Evolutionary conservation across 2,329 filamentous ascomycete species (phyloP), one percentile per base, ranked within the genome.

Genomic region (Trichoderma polysporum): DNA sequence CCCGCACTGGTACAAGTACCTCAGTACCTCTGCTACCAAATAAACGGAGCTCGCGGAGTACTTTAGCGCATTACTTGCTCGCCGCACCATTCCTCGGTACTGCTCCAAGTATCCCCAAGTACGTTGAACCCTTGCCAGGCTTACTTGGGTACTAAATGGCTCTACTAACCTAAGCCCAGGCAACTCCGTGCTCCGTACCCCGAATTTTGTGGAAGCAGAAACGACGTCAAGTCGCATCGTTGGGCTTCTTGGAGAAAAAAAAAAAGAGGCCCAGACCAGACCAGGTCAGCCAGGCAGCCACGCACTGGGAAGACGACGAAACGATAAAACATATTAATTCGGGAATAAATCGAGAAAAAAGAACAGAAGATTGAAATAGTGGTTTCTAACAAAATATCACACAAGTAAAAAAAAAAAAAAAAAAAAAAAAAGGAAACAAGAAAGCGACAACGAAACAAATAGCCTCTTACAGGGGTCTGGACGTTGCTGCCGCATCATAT

Each of bases 151-250:
- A 56, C 52, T 37, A 47, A 22, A 45, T n/a, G n/a, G n/a, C n/a
- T n/a, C n/a, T n/a, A n/a, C n/a, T n/a, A n/a, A n/a, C n/a, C n/a
- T n/a, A n/a, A n/a, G n/a, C n/a, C n/a, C n/a, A n/a, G 22, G 41
- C 41, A 45, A 45, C 19, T n/a, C n/a, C n/a, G n/a, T n/a, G n/a
- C n/a, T 8, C n/a, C 41, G 41, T 50, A 31, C 35, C 56, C 47
- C 59, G 39, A 31, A 62, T 53, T 53, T 45, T 25, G 13, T 49
- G n/a, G 2, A 15, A 12, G 29, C 58, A 37, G 15, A 50, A 33
- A 41, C 49, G 25, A 63, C 49, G 60, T 52, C 60, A 63, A 63
- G 60, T 33, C 60, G 47, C 60, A 54, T 41, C 60, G 60, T 63
- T 54, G 60, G 60, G 60, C 49, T 52, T 63, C 31, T 62, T 62